These are phyloP conservation scores for Starmerella asiatica DNA, from an alignment of 805 yeast species.

Conservation along the genomic window DNA sequence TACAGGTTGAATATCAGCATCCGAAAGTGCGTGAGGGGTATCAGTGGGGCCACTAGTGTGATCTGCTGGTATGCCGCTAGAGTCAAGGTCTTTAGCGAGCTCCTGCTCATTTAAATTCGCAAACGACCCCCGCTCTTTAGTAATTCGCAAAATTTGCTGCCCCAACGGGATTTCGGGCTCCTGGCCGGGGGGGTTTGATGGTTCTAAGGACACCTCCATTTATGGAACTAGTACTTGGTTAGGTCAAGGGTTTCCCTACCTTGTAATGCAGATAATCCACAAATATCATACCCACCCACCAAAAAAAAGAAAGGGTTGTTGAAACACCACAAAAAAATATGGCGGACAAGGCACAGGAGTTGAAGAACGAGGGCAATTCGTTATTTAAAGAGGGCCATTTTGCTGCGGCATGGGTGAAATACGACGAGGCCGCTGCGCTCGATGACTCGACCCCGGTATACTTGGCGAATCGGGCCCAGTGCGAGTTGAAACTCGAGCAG, in stretches of 20 bases:
- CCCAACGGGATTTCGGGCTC: constrained; percentile 18
- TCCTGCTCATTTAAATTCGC: constrained; percentile 44
- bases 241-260: too few species aligned
- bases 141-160: constrained; percentile 42
- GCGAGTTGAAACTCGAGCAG: constrained; percentile 69
- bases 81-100: constrained; percentile 25
- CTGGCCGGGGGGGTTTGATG: not conserved
- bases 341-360: too few species aligned
- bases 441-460: constrained; percentile 51
- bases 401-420: constrained; percentile 49
- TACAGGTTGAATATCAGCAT: constrained; percentile 20
- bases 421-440: constrained; percentile 57
- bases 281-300: not conserved
- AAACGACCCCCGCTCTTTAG: constrained; percentile 48
- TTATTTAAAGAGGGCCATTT: constrained; percentile 47
- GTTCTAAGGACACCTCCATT: not conserved
- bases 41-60: constrained; percentile 11
- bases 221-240: too few species aligned
- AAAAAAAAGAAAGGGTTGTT: not conserved
- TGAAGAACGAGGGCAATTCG: constrained; percentile 57
- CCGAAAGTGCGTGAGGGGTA: constrained; percentile 12
- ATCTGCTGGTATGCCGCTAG: too few species aligned
- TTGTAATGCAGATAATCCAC: not conserved
- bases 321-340: too few species aligned
- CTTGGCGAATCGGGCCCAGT: constrained; percentile 77